Percentiles rank a stretch among this genome's conserved stretches.
Conservation (phyloP, 2,329 filamentous ascomycete species). For the Botrytis pseudocinerea region DNA sequence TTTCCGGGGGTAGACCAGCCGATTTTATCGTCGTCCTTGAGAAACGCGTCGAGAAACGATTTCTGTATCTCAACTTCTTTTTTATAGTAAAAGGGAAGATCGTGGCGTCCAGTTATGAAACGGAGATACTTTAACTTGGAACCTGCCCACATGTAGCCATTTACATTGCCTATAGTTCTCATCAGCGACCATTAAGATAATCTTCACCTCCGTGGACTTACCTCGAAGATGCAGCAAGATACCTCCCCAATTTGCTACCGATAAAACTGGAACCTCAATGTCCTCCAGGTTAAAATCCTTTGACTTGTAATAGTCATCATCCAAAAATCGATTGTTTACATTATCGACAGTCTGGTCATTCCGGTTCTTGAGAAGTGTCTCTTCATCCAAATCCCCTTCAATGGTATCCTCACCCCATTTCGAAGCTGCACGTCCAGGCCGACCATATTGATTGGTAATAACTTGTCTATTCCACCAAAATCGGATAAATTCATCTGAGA, state of each 20-base stretch:
- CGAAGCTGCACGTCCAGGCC: background rate
- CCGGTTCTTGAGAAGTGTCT: background rate
- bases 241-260: background rate
- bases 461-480: background rate
- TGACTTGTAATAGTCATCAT: background rate
- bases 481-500: slow-evolving; percentile 35
- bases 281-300: background rate
- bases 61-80: slow-evolving; percentile 68
- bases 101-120: slow-evolving; percentile 69
- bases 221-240: background rate
- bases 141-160: slow-evolving; percentile 51
- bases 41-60: slow-evolving; percentile 69
- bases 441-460: background rate
- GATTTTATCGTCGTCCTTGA: slow-evolving; percentile 63
- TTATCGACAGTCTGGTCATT: background rate
- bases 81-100: slow-evolving; percentile 70
- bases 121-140: slow-evolving; percentile 69
- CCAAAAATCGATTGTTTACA: background rate
- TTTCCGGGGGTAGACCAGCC: slow-evolving; percentile 62
- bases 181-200: background rate
- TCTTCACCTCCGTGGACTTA: background rate
- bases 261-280: background rate
- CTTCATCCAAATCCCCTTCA: background rate
- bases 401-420: background rate
- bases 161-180: background rate